A percentile compares a stretch with the other conserved stretches of the same genome.
phyloP scores from a whole-genome alignment of 139 green algal genomes.

The Micromonas pusilla region DNA sequence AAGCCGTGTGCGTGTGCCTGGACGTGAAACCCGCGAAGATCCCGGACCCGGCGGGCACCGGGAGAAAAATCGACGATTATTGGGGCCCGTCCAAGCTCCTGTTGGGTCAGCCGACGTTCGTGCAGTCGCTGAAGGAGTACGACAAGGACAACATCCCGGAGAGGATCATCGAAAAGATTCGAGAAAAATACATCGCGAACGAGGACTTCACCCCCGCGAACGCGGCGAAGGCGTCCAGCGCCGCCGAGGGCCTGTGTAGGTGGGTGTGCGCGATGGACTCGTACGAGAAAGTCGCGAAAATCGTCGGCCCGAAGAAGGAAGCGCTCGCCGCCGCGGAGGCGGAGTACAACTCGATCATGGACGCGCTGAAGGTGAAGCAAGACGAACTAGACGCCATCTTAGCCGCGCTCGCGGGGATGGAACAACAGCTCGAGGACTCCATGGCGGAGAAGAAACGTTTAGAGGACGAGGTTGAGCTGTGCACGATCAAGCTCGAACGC shows the following conservation, averaged over 20 bases:
- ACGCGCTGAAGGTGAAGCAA: slow-evolving; percentile 39
- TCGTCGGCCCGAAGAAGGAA: slow-evolving; percentile 42
- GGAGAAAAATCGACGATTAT: slow-evolving; percentile 39
- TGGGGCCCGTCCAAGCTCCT: slow-evolving; percentile 34
- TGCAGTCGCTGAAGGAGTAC: slow-evolving; percentile 37
- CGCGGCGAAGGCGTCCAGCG: slow-evolving; percentile 33
- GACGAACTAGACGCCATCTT: slow-evolving; percentile 36
- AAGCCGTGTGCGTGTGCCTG: slow-evolving; percentile 44
- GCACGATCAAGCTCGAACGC: slow-evolving; percentile 41
- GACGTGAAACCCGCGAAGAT: slow-evolving; percentile 36
- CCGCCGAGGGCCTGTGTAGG: slow-evolving; percentile 41
- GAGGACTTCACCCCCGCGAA: slow-evolving; percentile 40
- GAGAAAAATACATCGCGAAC: slow-evolving; percentile 34
- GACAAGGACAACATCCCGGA: slow-evolving; percentile 44
- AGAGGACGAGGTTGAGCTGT: slow-evolving; percentile 40
- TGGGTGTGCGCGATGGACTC: slow-evolving; percentile 41
- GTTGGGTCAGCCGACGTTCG: slow-evolving; percentile 32
- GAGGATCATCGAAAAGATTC: slow-evolving; percentile 38
- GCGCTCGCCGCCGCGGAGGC: slow-evolving; percentile 35
- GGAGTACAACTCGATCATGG: slow-evolving; percentile 39
- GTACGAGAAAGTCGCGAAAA: slow-evolving; percentile 43
- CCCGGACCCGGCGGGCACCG: slow-evolving; percentile 21
- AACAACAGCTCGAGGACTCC: slow-evolving; percentile 36
- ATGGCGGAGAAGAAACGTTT: slow-evolving; percentile 36
- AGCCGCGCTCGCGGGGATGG: slow-evolving; percentile 37